phyloP scores from a whole-genome alignment of 805 yeast species.

The Phaffomyces thermotolerans region DNA sequence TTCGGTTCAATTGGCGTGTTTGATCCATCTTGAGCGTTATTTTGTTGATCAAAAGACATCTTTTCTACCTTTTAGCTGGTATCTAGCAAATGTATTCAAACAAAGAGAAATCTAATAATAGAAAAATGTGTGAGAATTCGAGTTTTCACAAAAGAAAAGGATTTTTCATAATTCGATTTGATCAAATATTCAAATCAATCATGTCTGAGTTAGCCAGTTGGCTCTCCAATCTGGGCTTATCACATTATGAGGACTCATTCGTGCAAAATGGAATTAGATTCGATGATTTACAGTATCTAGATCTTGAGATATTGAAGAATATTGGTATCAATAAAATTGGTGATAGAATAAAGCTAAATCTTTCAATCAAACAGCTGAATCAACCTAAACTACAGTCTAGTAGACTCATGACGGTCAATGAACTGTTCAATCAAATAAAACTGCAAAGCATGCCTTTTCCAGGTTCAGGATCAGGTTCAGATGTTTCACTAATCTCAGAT shows the following conservation, averaged over 20 bases:
- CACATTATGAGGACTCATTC: constrained; percentile 2
- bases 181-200: too few species aligned
- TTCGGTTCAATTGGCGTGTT: background rate
- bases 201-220: background rate
- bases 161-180: too few species aligned
- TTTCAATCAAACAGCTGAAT: background rate
- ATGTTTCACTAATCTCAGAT: too few species aligned
- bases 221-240: constrained; percentile 1
- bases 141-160: too few species aligned
- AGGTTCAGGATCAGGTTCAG: constrained; percentile 2
- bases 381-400: too few species aligned
- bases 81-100: too few species aligned
- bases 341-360: constrained; percentile 65
- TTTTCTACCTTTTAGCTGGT: background rate
- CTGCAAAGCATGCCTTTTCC: constrained; percentile 8
- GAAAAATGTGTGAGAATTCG: too few species aligned
- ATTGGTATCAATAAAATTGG: constrained; percentile 76
- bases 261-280: constrained; percentile 14
- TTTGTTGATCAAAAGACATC: too few species aligned
- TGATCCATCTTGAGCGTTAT: too few species aligned
- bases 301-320: constrained; percentile 56
- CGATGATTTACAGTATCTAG: constrained; percentile 32
- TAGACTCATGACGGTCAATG: too few species aligned
- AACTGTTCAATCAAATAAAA: constrained; percentile 4
- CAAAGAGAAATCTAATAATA: too few species aligned